Base-by-base conservation (phyloP, 108 stramenopile species). In the Cyclotella distinguenda region DNA sequence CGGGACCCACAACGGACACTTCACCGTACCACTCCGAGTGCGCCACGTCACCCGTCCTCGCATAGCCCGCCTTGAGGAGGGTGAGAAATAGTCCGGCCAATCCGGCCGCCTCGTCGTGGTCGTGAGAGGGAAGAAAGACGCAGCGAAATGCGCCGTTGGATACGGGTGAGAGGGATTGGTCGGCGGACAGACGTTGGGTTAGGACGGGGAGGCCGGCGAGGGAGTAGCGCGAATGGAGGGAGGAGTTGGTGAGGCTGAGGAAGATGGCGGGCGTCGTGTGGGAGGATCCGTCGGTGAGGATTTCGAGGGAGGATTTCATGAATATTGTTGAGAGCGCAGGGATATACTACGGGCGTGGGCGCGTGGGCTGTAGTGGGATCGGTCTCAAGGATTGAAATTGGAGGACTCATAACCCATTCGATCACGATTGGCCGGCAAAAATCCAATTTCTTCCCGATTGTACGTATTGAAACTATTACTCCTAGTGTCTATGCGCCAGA, bases 231-330 rank as follows among this genome's bases (percentile, higher is more conserved):
- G 84, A 78, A 57, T 84, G 30, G 22, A 79, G 64, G 0, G 67
- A 33, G 57, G 31, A 45, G 28, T 49, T 74, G 25, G 44, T 78
- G n/a, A 88, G 74, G 15, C 86, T 85, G 0, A 91, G 64, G 58
- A 91, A 91, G 19, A 91, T 51, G 30, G 82, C 84, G 0, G 82
- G 84, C 25, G 62, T 55, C 8, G 86, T 80, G 32, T 72, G 59
- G 50, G 86, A 87, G 33, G 84, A 86, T 22, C 89, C 89, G 63
- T 90, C 89, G 2, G 86, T 82, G 23, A 90, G 55, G 15, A 85
- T 74, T 23, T 90, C 86, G 16, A 90, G 23, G n/a, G 83, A 79
- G 25, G 69, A 62, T 32, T 74, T 53, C 58, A 59, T 59, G 6
- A 11, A 2, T 1, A 23, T 22, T 3, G 18, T 8, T 12, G 47